A percentile compares a stretch with the other conserved stretches of the same genome.
Evolutionary conservation across 2,329 filamentous ascomycete genomes (phyloP).

Genomic region (Shiraia sp.): DNA sequence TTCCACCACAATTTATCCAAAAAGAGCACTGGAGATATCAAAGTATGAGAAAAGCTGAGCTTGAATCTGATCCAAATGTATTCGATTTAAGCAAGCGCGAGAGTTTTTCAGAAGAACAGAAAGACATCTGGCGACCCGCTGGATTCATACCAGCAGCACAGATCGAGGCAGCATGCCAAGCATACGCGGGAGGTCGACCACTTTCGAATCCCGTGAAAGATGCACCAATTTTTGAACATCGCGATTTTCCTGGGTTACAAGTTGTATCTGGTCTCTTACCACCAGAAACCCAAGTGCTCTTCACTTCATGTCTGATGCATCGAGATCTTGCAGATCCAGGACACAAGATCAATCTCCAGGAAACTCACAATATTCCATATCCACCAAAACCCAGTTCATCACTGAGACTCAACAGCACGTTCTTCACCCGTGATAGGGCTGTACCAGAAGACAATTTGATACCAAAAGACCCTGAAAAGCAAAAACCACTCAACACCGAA

Average conservation of each 20-base stretch:
- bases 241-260: conserved; percentile 62
- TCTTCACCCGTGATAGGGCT: conserved; percentile 39
- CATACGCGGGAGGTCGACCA: conserved; percentile 34
- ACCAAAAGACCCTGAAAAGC: conserved; percentile 71
- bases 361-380: conserved; percentile 76
- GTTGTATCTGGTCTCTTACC: conserved; percentile 78
- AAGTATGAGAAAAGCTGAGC: conserved; percentile 58
- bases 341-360: conserved; percentile 86
- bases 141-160: conserved; percentile 32
- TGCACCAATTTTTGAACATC: conserved; percentile 40
- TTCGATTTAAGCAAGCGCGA: conserved; percentile 42
- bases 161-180: conserved; percentile 35
- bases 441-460: conserved; percentile 25
- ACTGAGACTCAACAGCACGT: conserved; percentile 32
- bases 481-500: conserved; percentile 72
- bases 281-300: conserved; percentile 66
- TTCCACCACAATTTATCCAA: conserved; percentile 40
- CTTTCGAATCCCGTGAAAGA: conserved; percentile 25
- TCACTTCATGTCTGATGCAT: conserved; percentile 78
- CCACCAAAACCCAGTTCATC: conserved; percentile 41
- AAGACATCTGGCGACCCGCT: conserved; percentile 30
- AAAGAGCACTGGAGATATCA: conserved; percentile 57
- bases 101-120: conserved; percentile 39
- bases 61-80: conserved; percentile 54
- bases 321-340: conserved; percentile 71